Evolutionary conservation across 495 filamentous ascomycete genomes (phyloP), one percentile per base, ranked within the genome.

Genomic region (Neurospora sp.): DNA sequence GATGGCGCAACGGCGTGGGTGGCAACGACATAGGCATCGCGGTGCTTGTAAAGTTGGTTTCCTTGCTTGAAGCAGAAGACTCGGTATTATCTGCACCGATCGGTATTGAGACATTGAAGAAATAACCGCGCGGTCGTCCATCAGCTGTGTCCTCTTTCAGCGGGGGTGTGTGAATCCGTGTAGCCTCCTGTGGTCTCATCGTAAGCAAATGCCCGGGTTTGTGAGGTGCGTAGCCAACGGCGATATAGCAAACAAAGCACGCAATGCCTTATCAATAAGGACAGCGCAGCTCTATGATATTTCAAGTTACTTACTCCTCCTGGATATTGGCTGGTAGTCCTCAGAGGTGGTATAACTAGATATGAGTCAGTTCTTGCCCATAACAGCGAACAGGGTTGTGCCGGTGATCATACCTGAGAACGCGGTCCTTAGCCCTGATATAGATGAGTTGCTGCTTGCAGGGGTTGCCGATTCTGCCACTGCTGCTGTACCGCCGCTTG

Each of bases 141-240:
- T 79, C 76, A 7, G 75, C 74, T 7, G 76, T 74, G 31, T 73
- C 76, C 47, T 80, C 77, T 53, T 76, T 80, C 31, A 83, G 76
- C 0, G 85, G 82, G 0, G 87, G 87, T 27, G 87, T 86, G 47
- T 80, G 76, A 0, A 88, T 76, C 10, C 85, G 81, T 7, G 68
- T 82, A 9, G 85, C 85, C 76, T 87, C 84, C 85, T 87, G 69
- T 12, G 16, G 22, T 4, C 27, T 61, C 14, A 18, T 65, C 27
- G 75, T 75, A 1, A 73, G 71, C 41, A 73, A 40, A 4, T 20
- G 18, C 12, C 3, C 22, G 16, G 22, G n/a, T 22, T 9, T 16
- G 16, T 7, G 10, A 59, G 22, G 35, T 20, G 8, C 35, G 22
- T 12, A 44, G n/a, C 37, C 44, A 31, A 39, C 22, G 9, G 44